Evolutionary conservation across 2,329 filamentous ascomycete species (phyloP).

Genomic region (Fusarium tjaetaba): DNA sequence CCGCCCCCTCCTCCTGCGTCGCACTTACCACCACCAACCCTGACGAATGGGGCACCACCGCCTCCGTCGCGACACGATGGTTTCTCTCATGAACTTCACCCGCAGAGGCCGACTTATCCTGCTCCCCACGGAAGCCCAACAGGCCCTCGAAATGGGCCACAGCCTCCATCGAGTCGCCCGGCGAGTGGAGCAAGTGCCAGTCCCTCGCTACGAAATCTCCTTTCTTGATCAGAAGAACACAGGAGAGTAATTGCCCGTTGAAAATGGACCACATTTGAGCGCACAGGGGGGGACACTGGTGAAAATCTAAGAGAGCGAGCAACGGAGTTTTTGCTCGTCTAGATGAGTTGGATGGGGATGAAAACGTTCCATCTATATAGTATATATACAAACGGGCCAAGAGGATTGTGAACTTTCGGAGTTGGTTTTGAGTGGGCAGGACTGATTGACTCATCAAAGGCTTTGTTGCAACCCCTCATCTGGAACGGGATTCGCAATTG

Average conservation of each 20-base stretch:
- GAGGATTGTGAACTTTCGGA: neutral
- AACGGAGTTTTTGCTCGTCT: neutral
- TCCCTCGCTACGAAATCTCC: slow-evolving; percentile 77
- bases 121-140: slow-evolving; percentile 59
- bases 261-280: neutral
- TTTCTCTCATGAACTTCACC: slow-evolving; percentile 54
- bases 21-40: slow-evolving; percentile 44
- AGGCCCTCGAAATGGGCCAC: slow-evolving; percentile 52
- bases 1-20: slow-evolving; percentile 18
- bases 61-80: slow-evolving; percentile 46
- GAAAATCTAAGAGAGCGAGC: neutral
- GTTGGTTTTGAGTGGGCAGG: slow-evolving; percentile 1
- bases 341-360: neutral
- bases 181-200: slow-evolving; percentile 78
- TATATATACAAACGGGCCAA: neutral
- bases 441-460: slow-evolving; percentile 3
- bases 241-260: neutral
- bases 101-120: slow-evolving; percentile 54
- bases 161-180: slow-evolving; percentile 51
- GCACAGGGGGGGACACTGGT: neutral
- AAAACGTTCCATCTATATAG: neutral
- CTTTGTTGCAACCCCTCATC: neutral
- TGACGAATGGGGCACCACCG: slow-evolving; percentile 47
- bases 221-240: slow-evolving; percentile 60
- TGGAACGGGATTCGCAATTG: slow-evolving; percentile 19